Evolutionary conservation across 805 yeast genomes (phyloP).

Genomic region (Sugiyamaella smithiae): DNA sequence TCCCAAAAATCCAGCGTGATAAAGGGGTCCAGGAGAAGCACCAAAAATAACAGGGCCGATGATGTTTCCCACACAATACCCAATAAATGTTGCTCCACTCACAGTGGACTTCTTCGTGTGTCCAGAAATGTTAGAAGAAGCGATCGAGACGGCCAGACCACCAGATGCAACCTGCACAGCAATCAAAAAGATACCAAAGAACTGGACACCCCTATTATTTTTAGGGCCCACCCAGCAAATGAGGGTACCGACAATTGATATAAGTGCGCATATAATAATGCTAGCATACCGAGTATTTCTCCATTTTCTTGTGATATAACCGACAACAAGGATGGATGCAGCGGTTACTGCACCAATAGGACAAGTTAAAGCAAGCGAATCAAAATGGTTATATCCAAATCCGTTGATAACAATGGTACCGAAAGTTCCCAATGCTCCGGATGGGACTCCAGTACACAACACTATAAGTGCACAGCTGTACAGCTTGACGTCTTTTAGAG

Average conservation of each 20-base stretch:
- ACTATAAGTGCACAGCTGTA: conserved; percentile 36
- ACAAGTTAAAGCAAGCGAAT: conserved; percentile 45
- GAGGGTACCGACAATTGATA: conserved; percentile 14
- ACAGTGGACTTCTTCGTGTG: conserved; percentile 51
- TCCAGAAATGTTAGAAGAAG: conserved; percentile 49
- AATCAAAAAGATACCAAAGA: conserved; percentile 15
- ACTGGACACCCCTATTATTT: conserved; percentile 7
- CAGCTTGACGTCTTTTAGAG: conserved; percentile 37
- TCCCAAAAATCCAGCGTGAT: conserved; percentile 15
- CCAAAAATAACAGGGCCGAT: conserved; percentile 65
- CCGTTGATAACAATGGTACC: conserved; percentile 42
- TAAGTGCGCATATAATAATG: conserved; percentile 1
- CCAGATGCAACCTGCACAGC: conserved; percentile 17
- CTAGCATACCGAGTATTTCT: conserved; percentile 5
- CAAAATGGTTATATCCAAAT: conserved; percentile 35
- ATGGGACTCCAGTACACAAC: conserved; percentile 34
- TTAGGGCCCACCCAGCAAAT: conserved; percentile 12
- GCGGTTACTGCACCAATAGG: conserved; percentile 41
- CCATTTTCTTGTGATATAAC: conserved; percentile 6
- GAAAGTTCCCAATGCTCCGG: conserved; percentile 43
- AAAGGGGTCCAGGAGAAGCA: conserved; percentile 17
- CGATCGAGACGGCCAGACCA: conserved; percentile 33
- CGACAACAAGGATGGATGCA: conserved; percentile 1
- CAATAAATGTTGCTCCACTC: conserved; percentile 54
- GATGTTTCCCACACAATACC: conserved; percentile 60